Evolutionary conservation across 495 filamentous ascomycete species (phyloP).

Genomic region (Penicillium alfredii): DNA sequence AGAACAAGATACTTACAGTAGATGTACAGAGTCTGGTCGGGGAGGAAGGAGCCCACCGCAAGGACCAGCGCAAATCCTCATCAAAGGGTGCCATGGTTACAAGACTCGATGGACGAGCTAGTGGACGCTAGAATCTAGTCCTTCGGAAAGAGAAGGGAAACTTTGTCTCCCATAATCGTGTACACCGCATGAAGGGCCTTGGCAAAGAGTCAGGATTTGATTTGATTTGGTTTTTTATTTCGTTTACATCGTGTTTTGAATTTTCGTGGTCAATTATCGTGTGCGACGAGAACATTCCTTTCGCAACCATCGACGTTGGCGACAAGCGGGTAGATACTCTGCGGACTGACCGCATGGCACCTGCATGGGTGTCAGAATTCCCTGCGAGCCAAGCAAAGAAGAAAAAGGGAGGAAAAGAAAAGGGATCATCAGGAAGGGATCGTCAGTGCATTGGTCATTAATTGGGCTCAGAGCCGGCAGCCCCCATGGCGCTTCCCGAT

Average conservation of each 20-base stretch:
- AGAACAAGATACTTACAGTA: no score
- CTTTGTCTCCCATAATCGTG: slow-evolving; percentile 10
- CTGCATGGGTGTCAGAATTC: slow-evolving; percentile 20
- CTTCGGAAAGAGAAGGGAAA: slow-evolving; percentile 15
- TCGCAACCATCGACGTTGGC: no score
- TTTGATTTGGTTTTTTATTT: no score
- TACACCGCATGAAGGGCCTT: slow-evolving; percentile 20
- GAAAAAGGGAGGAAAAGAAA: slow-evolving; percentile 48
- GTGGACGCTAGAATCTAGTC: slow-evolving; percentile 20
- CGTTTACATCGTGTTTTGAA: no score
- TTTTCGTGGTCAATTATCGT: no score
- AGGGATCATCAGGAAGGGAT: slow-evolving; percentile 8
- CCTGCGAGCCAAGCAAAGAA: slow-evolving; percentile 43
- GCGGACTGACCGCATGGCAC: slow-evolving; percentile 10
- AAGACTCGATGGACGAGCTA: slow-evolving; percentile 12
- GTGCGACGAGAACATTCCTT: no score
- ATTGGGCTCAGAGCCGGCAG: slow-evolving; percentile 1
- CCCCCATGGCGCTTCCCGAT: no score
- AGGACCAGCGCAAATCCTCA: no score
- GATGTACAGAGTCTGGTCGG: no score
- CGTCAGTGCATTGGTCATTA: slow-evolving; percentile 7
- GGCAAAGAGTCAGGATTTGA: no score
- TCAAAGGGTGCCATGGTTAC: slow-evolving; percentile 28
- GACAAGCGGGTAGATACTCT: background rate
- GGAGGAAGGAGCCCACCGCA: no score